Evolutionary conservation across 2,329 filamentous ascomycete species (phyloP).

Genomic region (Ramichloridium luteum): DNA sequence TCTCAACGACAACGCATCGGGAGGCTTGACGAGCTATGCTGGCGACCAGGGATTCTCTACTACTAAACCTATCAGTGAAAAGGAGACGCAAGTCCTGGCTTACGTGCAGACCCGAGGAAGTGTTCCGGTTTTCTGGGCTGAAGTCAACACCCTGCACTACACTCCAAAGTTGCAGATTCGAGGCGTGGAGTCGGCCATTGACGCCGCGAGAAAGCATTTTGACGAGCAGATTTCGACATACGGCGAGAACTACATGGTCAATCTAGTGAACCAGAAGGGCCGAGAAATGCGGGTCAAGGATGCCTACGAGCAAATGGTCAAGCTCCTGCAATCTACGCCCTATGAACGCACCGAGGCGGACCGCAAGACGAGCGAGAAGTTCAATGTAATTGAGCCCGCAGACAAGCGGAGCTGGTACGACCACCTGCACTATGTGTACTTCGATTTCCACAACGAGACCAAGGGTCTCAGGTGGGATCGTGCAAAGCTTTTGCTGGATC

Average conservation of each 20-base stretch:
- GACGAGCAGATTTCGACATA: conserved; percentile 87
- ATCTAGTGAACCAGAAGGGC: conserved; percentile 92
- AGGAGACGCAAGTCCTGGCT: conserved; percentile 78
- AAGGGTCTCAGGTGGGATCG: conserved; percentile 91
- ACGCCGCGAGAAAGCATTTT: conserved; percentile 77
- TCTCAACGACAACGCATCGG: conserved; percentile 64
- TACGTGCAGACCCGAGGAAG: conserved; percentile 96
- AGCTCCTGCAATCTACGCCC: conserved; percentile 58
- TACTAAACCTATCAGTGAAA: conserved; percentile 51
- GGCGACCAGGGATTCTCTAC: conserved; percentile 66
- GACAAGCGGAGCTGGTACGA: conserved; percentile 56
- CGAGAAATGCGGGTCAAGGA: conserved; percentile 81
- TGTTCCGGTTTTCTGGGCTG: conserved; percentile 90
- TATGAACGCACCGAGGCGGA: conserved; percentile 55
- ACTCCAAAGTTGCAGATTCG: conserved; percentile 82
- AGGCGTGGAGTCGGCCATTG: conserved; percentile 64
- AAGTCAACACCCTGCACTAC: conserved; percentile 87
- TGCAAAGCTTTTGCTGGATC: conserved; percentile 73
- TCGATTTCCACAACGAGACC: conserved; percentile 96
- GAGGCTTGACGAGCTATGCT: conserved; percentile 66
- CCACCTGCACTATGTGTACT: conserved; percentile 89
- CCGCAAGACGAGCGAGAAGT: conserved; percentile 57
- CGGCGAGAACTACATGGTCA: conserved; percentile 94
- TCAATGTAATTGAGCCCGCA: conserved; percentile 60
- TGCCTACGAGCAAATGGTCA: conserved; percentile 84